Conservation (phyloP, 169 alveolate species). For the Toxoplasma gondii region DNA sequence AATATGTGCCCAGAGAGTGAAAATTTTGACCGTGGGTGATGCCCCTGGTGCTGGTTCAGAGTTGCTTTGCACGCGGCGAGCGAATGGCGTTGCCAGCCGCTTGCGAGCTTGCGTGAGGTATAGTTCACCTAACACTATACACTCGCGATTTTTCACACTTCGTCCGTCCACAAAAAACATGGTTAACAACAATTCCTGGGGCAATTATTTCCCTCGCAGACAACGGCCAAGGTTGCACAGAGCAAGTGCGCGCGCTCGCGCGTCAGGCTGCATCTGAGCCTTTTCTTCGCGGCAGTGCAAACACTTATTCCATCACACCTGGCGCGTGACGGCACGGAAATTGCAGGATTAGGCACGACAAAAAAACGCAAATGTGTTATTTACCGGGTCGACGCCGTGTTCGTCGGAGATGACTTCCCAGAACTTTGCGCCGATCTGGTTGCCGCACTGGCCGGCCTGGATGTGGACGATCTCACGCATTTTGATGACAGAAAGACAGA, state of each 20-base stretch:
- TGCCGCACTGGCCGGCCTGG: slow-evolving; percentile 99
- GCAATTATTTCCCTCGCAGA: not conserved
- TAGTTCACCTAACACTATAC: not conserved
- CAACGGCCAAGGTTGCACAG: not conserved
- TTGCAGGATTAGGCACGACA: not conserved
- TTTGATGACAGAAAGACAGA: slow-evolving; percentile 61
- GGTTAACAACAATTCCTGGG: not conserved
- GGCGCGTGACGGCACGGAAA: not conserved
- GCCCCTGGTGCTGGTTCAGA: not conserved
- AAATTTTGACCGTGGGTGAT: too few relatives aligned
- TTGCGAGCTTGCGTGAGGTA: not conserved
- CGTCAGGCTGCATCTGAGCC: slow-evolving; percentile 2
- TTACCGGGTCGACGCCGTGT: slow-evolving; percentile 98
- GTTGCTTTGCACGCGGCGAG: not conserved
- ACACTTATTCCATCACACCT: not conserved
- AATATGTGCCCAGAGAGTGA: too few relatives aligned
- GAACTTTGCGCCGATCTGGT: slow-evolving; percentile 99
- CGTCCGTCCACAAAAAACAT: not conserved
- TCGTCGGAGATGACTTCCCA: slow-evolving; percentile 99
- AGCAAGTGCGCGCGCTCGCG: not conserved
- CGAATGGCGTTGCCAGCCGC: not conserved
- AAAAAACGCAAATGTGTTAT: slow-evolving; percentile 9
- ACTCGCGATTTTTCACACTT: not conserved
- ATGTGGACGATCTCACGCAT: slow-evolving; percentile 99
- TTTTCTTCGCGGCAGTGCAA: not conserved